A percentile compares a stretch with the other conserved stretches of the same genome.
Conservation (phyloP, 495 filamentous ascomycete species). For the Usnea hakonensis region DNA sequence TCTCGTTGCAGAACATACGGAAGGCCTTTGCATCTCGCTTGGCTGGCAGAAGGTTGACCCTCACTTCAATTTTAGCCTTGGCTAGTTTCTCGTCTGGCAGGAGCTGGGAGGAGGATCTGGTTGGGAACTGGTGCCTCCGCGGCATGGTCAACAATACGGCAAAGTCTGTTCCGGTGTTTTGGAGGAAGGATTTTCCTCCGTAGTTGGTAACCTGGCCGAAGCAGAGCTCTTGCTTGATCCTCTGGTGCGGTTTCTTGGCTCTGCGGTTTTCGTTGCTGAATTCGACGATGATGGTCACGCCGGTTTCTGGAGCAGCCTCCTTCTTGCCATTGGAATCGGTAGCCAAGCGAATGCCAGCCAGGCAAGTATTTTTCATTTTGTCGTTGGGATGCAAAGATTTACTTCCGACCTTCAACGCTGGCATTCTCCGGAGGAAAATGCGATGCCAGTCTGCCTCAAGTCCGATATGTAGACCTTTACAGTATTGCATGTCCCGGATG, state of each 20-base stretch:
- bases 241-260: no score
- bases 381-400: not conserved
- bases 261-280: not conserved
- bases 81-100: no score
- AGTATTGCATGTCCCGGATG: not conserved
- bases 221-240: no score
- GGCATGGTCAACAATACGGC: not conserved
- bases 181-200: not conserved
- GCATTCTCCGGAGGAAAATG: not conserved
- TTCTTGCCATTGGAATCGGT: not conserved
- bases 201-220: not conserved
- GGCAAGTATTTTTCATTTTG: not conserved
- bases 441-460: no score
- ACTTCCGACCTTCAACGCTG: not conserved
- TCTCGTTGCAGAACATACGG: not conserved
- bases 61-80: not conserved
- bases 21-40: not conserved
- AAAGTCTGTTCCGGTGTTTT: not conserved
- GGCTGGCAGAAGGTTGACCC: not conserved
- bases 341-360: not conserved
- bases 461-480: not conserved
- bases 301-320: not conserved
- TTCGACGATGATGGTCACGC: not conserved
- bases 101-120: no score
- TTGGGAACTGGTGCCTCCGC: no score